These are phyloP conservation scores for Moringa oleifera DNA, from an alignment of 345 rosid species.

Conservation along the genomic window DNA sequence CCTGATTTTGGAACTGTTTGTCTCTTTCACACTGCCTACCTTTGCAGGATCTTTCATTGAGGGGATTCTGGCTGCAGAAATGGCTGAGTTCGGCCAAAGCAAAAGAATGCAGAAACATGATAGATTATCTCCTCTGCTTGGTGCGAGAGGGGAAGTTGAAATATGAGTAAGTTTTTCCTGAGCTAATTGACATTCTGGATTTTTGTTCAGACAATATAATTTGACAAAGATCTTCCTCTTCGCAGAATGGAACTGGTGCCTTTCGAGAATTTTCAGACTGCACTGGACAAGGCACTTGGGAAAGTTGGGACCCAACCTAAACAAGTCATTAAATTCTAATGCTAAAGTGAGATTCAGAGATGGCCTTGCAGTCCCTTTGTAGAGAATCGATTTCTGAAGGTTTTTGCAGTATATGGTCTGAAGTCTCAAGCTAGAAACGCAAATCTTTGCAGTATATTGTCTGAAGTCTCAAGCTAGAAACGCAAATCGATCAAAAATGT, in stretches of 20 bases:
- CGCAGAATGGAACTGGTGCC: slow-evolving; percentile 71
- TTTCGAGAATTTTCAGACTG: slow-evolving; percentile 51
- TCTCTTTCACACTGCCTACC: neutral
- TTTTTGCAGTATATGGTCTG: no score
- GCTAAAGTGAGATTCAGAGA: no score
- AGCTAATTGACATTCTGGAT: neutral
- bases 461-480: no score
- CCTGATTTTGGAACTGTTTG: no score
- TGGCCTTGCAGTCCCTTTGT: no score
- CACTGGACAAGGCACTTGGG: slow-evolving; percentile 68
- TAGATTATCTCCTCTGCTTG: slow-evolving; percentile 65
- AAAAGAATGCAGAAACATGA: slow-evolving; percentile 59
- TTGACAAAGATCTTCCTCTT: neutral
- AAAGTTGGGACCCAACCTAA: slow-evolving; percentile 81
- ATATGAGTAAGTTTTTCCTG: slow-evolving; percentile 54
- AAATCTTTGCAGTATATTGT: no score
- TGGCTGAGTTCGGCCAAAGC: slow-evolving; percentile 59
- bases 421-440: no score
- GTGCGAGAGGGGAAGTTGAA: slow-evolving; percentile 58
- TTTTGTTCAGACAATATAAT: neutral
- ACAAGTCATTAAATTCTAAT: slow-evolving; percentile 69
- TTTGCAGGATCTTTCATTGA: slow-evolving; percentile 76
- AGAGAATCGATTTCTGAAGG: no score
- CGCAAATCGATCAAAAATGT: no score
- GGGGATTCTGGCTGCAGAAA: slow-evolving; percentile 90